Evolutionary conservation across 1,139 yeast genomes (phyloP), one percentile per base, ranked within the genome.

Genomic region (Diutina siamensis): DNA sequence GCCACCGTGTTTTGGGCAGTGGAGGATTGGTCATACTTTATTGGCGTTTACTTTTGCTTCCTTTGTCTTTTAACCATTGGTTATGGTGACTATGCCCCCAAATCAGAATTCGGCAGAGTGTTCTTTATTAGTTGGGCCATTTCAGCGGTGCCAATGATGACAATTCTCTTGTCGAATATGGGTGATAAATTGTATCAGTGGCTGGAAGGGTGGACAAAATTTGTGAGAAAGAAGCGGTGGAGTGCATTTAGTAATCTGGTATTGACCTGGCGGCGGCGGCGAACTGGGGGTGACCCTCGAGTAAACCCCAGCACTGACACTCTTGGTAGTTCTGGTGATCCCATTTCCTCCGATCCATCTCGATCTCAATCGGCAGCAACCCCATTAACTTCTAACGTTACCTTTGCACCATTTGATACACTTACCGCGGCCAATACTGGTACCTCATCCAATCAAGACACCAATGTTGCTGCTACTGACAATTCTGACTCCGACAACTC

Each of bases 91-190:
- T 80, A 65, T 54, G 68, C 78, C 0, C 94, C 95, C 0, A 50
- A 48, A 2, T 60, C 80, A 0, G 63, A 79, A 1, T 78, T 84
- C 7, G 94, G 94, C 0, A 64, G 84, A 42, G 74, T 81, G 0
- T 78, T 86, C 53, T 87, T 86, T 55, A 78, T 84, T 10, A 61
- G 77, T 3, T 87, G 95, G 95, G 83, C 89, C 0, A 60, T 86
- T 20, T 67, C 78, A 5, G 95, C 95, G 0, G 83, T 87, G 15
- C 96, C 96, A 0, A 66, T 86, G 49, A 86, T 87, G 94, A 83
- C 95, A 0, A 80, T 83, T 17, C 67, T 87, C 45, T 78, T 87
- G 34, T 81, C 92, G 1, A 78, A 78, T 47, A 64, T 83, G 44
- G 85, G 89, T 49, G 94, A 83, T 54, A 63, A 76, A 5, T 51